Percentiles rank a stretch among this genome's conserved stretches.
Evolutionary conservation across 2,329 filamentous ascomycete species (phyloP).

Genomic region (Harringtonia aguacate): DNA sequence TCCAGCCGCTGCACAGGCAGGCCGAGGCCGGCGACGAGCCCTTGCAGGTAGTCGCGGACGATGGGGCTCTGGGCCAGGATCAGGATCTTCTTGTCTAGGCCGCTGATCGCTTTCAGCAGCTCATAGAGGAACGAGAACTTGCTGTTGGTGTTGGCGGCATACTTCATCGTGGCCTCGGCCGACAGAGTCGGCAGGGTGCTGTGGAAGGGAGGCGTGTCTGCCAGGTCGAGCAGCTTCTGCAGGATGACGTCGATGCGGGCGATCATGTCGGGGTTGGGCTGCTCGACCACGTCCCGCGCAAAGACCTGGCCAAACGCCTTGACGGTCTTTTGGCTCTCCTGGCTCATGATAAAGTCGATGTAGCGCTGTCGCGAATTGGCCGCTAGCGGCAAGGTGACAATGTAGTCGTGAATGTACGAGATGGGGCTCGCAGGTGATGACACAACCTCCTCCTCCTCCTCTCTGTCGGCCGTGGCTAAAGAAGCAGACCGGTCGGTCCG

Average conservation of each 20-base stretch:
- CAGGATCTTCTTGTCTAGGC: conserved; percentile 35
- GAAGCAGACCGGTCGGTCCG: no score
- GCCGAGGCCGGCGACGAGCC: conserved; percentile 30
- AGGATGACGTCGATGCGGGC: conserved; percentile 41
- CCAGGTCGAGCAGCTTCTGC: conserved; percentile 38
- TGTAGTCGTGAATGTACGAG: conserved; percentile 25
- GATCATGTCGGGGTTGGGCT: conserved; percentile 28
- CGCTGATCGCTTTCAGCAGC: conserved; percentile 34
- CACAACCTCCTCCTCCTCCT: neutral
- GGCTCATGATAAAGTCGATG: conserved; percentile 33
- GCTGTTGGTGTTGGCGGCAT: conserved; percentile 43
- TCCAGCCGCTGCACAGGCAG: conserved; percentile 21
- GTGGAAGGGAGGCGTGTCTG: conserved; percentile 44
- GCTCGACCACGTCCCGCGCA: conserved; percentile 23
- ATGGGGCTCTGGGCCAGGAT: conserved; percentile 40
- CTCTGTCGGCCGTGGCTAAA: no score
- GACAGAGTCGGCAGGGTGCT: conserved; percentile 32
- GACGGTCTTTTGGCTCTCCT: conserved; percentile 31
- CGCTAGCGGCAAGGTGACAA: conserved; percentile 47
- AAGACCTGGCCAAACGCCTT: conserved; percentile 33
- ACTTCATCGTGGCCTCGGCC: conserved; percentile 34
- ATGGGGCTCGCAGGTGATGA: conserved; percentile 1
- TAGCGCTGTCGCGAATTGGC: conserved; percentile 42
- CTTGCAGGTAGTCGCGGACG: conserved; percentile 40
- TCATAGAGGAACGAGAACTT: conserved; percentile 52